A percentile compares a stretch with the other conserved stretches of the same genome.
Conservation (phyloP, 2,329 filamentous ascomycete genomes). For the Fulvia fulva region DNA sequence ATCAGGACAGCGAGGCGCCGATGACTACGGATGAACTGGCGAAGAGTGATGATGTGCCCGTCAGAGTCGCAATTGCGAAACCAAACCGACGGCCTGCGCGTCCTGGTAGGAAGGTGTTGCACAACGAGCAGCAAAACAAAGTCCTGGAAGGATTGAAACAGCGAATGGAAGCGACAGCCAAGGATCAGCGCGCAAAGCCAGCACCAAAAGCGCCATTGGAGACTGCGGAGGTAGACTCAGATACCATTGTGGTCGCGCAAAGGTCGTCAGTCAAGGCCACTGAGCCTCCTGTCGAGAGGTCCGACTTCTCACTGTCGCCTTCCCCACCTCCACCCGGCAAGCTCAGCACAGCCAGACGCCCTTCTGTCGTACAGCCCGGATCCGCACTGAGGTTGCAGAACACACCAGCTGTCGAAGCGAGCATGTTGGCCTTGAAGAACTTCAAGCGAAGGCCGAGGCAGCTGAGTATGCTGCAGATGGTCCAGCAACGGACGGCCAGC, state of each 20-base stretch:
- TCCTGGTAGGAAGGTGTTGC: conserved; percentile 26
- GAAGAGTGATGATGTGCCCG: conserved; percentile 19
- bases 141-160: conserved; percentile 33
- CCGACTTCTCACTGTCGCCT: conserved; percentile 25
- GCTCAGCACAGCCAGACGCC: conserved; percentile 30
- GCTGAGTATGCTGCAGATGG: conserved; percentile 48
- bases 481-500: conserved; percentile 37
- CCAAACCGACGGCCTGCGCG: conserved; percentile 22
- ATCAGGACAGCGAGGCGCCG: conserved; percentile 12
- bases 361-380: conserved; percentile 32
- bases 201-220: background rate
- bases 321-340: conserved; percentile 32
- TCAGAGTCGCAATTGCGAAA: conserved; percentile 16
- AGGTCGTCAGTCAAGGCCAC: conserved; percentile 8
- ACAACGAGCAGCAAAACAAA: conserved; percentile 25
- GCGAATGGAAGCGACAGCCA: conserved; percentile 31
- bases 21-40: conserved; percentile 26
- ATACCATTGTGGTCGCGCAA: conserved; percentile 8
- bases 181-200: conserved; percentile 18
- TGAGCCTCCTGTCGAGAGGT: conserved; percentile 9
- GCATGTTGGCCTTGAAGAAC: conserved; percentile 47
- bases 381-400: conserved; percentile 43
- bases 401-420: conserved; percentile 43
- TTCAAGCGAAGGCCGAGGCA: conserved; percentile 49
- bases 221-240: background rate